phyloP scores from a whole-genome alignment of 2,329 filamentous ascomycete species.

The Verruconis gallopava region DNA sequence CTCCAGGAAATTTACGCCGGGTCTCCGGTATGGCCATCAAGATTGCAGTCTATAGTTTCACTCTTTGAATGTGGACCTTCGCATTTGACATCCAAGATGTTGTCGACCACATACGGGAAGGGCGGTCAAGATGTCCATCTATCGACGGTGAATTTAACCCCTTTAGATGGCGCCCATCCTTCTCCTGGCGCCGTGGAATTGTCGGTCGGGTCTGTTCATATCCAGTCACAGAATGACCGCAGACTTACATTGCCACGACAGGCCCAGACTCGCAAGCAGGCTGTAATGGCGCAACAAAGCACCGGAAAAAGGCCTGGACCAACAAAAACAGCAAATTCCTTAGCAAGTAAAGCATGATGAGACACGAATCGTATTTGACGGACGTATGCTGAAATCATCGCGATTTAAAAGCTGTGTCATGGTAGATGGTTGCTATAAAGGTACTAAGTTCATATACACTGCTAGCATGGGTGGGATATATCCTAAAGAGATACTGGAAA shows the following conservation, averaged over 20 bases:
- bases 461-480: too few relatives aligned
- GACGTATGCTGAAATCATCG: too few relatives aligned
- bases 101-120: constrained; percentile 27
- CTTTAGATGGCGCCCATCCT: constrained; percentile 30
- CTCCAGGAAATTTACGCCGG: constrained; percentile 32
- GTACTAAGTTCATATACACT: too few relatives aligned
- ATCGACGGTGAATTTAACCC: constrained; percentile 28
- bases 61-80: too few relatives aligned
- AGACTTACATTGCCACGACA: too few relatives aligned
- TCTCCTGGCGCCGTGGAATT: constrained; percentile 24
- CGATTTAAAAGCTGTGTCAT: too few relatives aligned
- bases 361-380: too few relatives aligned
- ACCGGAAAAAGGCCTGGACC: constrained; percentile 1
- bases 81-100: constrained; percentile 29
- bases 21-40: constrained; percentile 23
- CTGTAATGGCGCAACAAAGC: constrained; percentile 4
- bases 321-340: too few relatives aligned
- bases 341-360: too few relatives aligned
- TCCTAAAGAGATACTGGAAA: too few relatives aligned
- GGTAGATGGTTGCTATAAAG: too few relatives aligned
- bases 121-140: constrained; percentile 29
- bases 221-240: constrained; percentile 34
- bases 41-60: constrained; percentile 29
- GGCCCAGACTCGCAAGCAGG: constrained; percentile 8
- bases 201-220: constrained; percentile 30